Evolutionary conservation across 805 yeast species (phyloP).

Genomic region (Danielia reshetovae): DNA sequence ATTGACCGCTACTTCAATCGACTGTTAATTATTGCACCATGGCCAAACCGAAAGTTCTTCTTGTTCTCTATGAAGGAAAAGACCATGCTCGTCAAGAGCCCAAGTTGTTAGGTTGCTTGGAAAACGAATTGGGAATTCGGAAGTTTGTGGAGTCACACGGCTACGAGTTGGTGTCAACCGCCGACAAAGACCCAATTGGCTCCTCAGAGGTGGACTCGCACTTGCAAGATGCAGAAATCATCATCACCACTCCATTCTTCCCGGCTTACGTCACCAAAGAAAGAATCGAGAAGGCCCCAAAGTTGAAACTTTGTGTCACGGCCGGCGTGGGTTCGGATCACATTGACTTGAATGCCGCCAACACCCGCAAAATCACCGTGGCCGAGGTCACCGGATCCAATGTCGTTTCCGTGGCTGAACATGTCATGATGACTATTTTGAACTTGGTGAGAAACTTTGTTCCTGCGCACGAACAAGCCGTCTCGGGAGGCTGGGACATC

Average conservation of each 20-base stretch:
- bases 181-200: constrained; percentile 62
- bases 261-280: constrained; percentile 72
- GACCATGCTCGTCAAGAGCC: constrained; percentile 58
- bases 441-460: constrained; percentile 71
- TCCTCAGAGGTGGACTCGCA: constrained; percentile 57
- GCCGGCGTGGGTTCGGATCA: constrained; percentile 89
- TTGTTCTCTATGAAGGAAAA: constrained; percentile 58
- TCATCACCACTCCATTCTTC: constrained; percentile 80
- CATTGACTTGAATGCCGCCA: constrained; percentile 66
- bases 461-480: constrained; percentile 70
- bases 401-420: constrained; percentile 78
- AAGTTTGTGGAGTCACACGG: constrained; percentile 63
- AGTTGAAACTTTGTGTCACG: constrained; percentile 64
- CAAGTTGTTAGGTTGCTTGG: constrained; percentile 63
- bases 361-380: constrained; percentile 60
- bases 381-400: constrained; percentile 82
- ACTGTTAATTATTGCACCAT: too few relatives aligned
- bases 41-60: constrained; percentile 38
- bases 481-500: constrained; percentile 66
- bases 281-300: constrained; percentile 65
- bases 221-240: constrained; percentile 67
- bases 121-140: constrained; percentile 71
- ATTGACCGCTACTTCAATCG: too few relatives aligned
- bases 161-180: constrained; percentile 61
- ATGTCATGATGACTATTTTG: constrained; percentile 69